Percentiles rank a stretch among this genome's conserved stretches.
Conservation (phyloP, 2,329 filamentous ascomycete species). For the Fusarium kyushuense region DNA sequence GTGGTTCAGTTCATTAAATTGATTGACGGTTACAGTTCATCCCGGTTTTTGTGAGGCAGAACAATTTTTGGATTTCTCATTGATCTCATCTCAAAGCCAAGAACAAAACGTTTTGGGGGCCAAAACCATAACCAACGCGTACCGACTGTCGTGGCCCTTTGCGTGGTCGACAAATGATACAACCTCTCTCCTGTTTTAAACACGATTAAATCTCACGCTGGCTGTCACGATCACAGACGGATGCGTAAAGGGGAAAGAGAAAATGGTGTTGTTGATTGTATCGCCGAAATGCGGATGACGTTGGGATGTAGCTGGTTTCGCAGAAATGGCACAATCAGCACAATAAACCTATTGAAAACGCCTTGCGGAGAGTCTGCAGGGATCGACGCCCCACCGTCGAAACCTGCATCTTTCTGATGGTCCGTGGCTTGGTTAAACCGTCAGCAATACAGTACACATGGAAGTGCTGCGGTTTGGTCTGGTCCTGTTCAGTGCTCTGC, state of each 20-base stretch:
- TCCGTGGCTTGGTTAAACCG: slow-evolving; percentile 33
- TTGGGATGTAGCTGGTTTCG: slow-evolving; percentile 28
- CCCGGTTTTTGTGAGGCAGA: slow-evolving; percentile 35
- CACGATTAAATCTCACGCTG: background rate
- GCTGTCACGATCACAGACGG: slow-evolving; percentile 23
- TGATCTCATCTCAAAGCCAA: slow-evolving; percentile 17
- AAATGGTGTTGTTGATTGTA: slow-evolving; percentile 32
- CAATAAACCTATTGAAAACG: slow-evolving; percentile 51
- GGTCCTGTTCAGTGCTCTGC: slow-evolving; percentile 6
- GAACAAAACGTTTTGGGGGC: slow-evolving; percentile 22
- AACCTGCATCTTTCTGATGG: slow-evolving; percentile 22
- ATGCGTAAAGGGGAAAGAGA: slow-evolving; percentile 26
- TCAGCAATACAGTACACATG: slow-evolving; percentile 26
- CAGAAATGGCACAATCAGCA: slow-evolving; percentile 40
- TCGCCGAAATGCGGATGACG: slow-evolving; percentile 30
- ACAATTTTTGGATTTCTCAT: slow-evolving; percentile 37
- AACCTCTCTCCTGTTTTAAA: slow-evolving; percentile 14
- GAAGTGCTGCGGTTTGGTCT: slow-evolving; percentile 1
- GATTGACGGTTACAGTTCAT: slow-evolving; percentile 11
- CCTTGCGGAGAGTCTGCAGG: slow-evolving; percentile 47
- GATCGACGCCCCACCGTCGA: slow-evolving; percentile 35
- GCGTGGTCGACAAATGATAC: slow-evolving; percentile 20
- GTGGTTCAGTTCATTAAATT: slow-evolving; percentile 7
- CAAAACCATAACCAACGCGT: slow-evolving; percentile 38
- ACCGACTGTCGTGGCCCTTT: slow-evolving; percentile 40